Evolutionary conservation across 2,329 filamentous ascomycete species (phyloP).

Genomic region (Aspergillus eucalypticola): DNA sequence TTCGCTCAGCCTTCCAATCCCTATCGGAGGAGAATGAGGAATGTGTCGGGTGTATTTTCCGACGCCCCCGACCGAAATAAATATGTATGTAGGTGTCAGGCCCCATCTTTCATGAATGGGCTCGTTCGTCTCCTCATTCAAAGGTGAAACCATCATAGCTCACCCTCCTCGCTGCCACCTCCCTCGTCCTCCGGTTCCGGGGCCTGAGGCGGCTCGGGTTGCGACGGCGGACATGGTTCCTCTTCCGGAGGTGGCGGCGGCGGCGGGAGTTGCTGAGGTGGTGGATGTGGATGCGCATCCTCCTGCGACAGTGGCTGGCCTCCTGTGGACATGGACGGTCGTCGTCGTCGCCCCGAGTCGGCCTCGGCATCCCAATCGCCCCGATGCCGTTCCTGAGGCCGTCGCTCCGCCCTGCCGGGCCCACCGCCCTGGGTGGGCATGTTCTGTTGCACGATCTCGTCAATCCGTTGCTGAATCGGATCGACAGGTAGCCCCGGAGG

Average conservation of each 20-base stretch:
- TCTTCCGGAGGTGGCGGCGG: slow-evolving; percentile 11
- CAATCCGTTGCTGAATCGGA: slow-evolving; percentile 39
- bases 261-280: slow-evolving; percentile 11
- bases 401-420: slow-evolving; percentile 15
- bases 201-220: not conserved
- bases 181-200: slow-evolving; percentile 30
- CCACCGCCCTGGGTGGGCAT: slow-evolving; percentile 14
- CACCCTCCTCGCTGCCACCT: slow-evolving; percentile 47
- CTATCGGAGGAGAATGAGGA: not conserved
- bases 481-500: slow-evolving; percentile 21
- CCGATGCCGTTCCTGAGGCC: slow-evolving; percentile 19
- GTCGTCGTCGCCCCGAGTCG: slow-evolving; percentile 17
- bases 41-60: not conserved
- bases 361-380: slow-evolving; percentile 23
- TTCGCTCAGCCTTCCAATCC: not conserved
- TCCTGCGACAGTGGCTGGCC: not conserved
- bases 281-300: slow-evolving; percentile 10
- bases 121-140: not conserved
- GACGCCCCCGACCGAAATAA: not conserved
- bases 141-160: slow-evolving; percentile 30
- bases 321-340: slow-evolving; percentile 11
- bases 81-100: not conserved
- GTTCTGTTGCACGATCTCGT: slow-evolving; percentile 36
- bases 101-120: not conserved
- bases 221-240: not conserved